Evolutionary conservation across 169 alveolate species (phyloP), one percentile per base, ranked within the genome.

Genomic region (Plasmodium coatneyi): DNA sequence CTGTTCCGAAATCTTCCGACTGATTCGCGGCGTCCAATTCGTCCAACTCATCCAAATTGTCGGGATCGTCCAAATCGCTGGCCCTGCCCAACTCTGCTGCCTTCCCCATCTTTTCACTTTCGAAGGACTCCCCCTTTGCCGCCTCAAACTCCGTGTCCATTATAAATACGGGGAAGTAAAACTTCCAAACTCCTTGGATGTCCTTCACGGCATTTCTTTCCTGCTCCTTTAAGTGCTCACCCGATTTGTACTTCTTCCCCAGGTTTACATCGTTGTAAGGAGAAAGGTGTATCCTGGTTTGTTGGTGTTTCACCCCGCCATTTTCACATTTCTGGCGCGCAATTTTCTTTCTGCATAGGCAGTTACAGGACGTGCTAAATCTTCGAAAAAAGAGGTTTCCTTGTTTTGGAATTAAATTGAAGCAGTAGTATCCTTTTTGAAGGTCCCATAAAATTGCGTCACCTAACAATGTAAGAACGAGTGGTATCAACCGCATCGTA

Each of bases 171-270:
- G 95, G 95, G 43, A 91, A 49, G 60, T 80, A 91, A 49, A 91
- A 91, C 60, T 91, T 91, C 95, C 95, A 91, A 30, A 91, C 95
- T 9, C 95, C 95, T 28, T 91, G 95, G 19, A 91, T 91, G 70
- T 91, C 95, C 56, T 91, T 91, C 5, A 72, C 28, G 34, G 72
- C 70, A n/a, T 79, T 41, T 89, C 49, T 71, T 52, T 4, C n/a
- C 41, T 76, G 74, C 22, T 86, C 86, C 66, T 86, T 41, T 32
- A 19, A 6, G 6, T 49, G 34, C 36, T 10, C 60, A 3, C 54
- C 60, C 6, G 54, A 32, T 49, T 28, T 32, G 19, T 80, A 52
- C 16, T 66, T 89, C 49, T 70, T 41, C 34, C 60, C 66, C 43
- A 12, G 49, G 22, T 9, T 80, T 41, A 66, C 79, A 3, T 79